Evolutionary conservation across 495 filamentous ascomycete genomes (phyloP).

Genomic region (Penicillium parvum): DNA sequence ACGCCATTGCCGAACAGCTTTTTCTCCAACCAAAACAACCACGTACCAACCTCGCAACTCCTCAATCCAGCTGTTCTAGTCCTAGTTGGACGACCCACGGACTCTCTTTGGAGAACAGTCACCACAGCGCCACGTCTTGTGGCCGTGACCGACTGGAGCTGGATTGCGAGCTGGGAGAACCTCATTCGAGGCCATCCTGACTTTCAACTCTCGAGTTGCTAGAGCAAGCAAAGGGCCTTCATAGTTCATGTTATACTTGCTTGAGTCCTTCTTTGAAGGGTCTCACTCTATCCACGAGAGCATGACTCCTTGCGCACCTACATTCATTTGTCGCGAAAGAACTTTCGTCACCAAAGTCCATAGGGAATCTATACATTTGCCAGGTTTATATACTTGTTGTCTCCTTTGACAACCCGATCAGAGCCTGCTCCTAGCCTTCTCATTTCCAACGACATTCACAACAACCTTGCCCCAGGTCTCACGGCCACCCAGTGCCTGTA

Average conservation of each 20-base stretch:
- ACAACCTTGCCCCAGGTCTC: constrained; percentile 97
- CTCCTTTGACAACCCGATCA: constrained; percentile 16
- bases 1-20: no score
- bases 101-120: constrained; percentile 42
- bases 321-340: constrained; percentile 15
- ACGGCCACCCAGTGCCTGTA: constrained; percentile 70
- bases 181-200: constrained; percentile 8
- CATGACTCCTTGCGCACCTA: constrained; percentile 53
- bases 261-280: constrained; percentile 19
- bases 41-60: constrained; percentile 25
- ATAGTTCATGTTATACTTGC: constrained; percentile 48
- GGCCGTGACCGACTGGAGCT: constrained; percentile 46
- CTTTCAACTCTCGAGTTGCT: constrained; percentile 29
- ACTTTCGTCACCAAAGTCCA: neutral
- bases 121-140: constrained; percentile 43
- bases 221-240: constrained; percentile 47
- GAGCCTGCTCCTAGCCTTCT: constrained; percentile 47
- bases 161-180: constrained; percentile 27
- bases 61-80: constrained; percentile 42
- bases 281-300: constrained; percentile 37
- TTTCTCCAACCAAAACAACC: neutral
- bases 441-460: constrained; percentile 72
- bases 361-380: neutral
- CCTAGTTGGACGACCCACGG: constrained; percentile 23
- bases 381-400: neutral